Percentiles rank a stretch among this genome's conserved stretches.
Evolutionary conservation across 306 rosid species (phyloP).

Genomic region (Biancaea sappan): DNA sequence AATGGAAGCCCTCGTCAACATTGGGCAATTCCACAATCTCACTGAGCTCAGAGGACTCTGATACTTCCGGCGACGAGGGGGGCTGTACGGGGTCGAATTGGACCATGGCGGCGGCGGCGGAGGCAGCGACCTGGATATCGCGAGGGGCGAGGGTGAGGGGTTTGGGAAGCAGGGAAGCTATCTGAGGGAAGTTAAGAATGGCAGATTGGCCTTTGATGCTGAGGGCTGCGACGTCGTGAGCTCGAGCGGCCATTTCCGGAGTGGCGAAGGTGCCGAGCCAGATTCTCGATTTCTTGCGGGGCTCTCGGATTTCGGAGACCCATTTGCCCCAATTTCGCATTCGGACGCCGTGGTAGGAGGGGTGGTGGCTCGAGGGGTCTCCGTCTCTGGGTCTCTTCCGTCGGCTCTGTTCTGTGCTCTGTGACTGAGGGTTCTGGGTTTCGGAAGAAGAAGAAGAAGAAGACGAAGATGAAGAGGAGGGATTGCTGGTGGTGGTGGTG

Average conservation of each 20-base stretch:
- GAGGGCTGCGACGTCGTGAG: constrained; percentile 85
- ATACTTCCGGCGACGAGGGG: neutral
- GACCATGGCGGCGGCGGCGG: constrained; percentile 53
- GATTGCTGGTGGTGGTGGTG: constrained; percentile 33
- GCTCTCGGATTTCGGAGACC: constrained; percentile 93
- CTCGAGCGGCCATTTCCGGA: constrained; percentile 88
- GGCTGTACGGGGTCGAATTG: constrained; percentile 25
- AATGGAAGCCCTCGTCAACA: constrained; percentile 43
- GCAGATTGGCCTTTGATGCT: constrained; percentile 72
- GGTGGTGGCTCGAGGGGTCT: constrained; percentile 43
- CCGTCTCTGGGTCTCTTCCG: constrained; percentile 38
- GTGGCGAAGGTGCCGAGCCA: constrained; percentile 84
- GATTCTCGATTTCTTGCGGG: constrained; percentile 83
- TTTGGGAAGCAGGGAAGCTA: constrained; percentile 56
- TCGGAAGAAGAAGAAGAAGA: constrained; percentile 13
- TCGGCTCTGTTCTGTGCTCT: constrained; percentile 29
- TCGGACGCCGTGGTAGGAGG: constrained; percentile 74
- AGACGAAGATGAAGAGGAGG: constrained; percentile 17
- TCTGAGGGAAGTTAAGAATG: constrained; percentile 67
- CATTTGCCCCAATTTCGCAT: constrained; percentile 90
- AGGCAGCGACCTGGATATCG: constrained; percentile 49
- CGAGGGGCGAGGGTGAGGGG: constrained; percentile 55
- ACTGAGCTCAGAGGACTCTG: constrained; percentile 41
- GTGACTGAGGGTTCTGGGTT: constrained; percentile 15
- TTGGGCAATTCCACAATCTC: constrained; percentile 58